phyloP scores from a whole-genome alignment of 768 basidiomycete genomes.

The Hysterangium stoloniferum region DNA sequence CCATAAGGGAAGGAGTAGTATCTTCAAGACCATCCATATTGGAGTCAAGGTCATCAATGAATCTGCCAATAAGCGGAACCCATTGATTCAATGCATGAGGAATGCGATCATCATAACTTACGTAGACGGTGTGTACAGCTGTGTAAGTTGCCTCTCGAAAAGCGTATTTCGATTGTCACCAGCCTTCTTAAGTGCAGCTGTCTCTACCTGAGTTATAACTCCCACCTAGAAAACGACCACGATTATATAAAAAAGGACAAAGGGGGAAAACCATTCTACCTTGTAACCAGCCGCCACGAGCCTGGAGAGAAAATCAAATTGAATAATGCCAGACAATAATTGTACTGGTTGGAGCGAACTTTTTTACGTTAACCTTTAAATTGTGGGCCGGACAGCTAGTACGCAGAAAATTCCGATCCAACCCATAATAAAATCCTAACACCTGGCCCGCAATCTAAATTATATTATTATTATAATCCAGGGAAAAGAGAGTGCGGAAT shows the following conservation, averaged over 20 bases:
- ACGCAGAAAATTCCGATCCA: slow-evolving; percentile 62
- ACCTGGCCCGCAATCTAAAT: slow-evolving; percentile 62
- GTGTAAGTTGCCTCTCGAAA: slow-evolving; percentile 67
- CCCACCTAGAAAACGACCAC: slow-evolving; percentile 30
- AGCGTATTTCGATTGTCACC: slow-evolving; percentile 65
- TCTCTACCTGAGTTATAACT: slow-evolving; percentile 75
- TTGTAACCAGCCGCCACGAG: slow-evolving; percentile 72
- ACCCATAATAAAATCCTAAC: slow-evolving; percentile 70
- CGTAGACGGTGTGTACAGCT: slow-evolving; percentile 85
- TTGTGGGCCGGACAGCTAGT: slow-evolving; percentile 69
- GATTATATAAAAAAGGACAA: neutral
- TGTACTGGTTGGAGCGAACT: slow-evolving; percentile 36
- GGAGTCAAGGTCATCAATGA: slow-evolving; percentile 54
- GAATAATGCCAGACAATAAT: neutral
- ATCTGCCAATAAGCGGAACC: slow-evolving; percentile 38
- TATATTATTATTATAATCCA: neutral
- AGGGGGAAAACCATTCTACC: slow-evolving; percentile 37
- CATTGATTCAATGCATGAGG: slow-evolving; percentile 8
- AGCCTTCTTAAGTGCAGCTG: slow-evolving; percentile 81
- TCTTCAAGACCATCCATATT: slow-evolving; percentile 24
- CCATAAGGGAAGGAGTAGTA: slow-evolving; percentile 63
- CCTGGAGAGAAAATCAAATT: slow-evolving; percentile 27
- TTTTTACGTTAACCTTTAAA: slow-evolving; percentile 65
- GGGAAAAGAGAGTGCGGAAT: neutral
- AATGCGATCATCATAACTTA: slow-evolving; percentile 37